Conservation (phyloP, 257 asterid genomes). For the Ilex aquifolium region DNA sequence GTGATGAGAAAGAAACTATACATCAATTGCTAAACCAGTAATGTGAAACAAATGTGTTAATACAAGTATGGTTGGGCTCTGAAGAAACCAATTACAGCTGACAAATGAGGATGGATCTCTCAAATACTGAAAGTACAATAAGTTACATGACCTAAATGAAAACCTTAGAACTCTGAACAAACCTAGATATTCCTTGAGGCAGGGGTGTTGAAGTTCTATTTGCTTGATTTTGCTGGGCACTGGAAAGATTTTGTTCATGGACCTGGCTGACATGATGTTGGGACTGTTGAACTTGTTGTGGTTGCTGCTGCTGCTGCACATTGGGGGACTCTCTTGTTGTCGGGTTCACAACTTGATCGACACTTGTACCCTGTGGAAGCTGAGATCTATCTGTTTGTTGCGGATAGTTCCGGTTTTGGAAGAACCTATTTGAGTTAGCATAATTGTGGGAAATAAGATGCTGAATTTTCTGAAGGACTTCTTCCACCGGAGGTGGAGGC, state of each 20-base stretch:
- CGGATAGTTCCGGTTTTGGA: constrained; percentile 59
- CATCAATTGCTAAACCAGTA: too few species aligned
- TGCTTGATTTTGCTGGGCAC: constrained; percentile 62
- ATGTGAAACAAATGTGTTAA: too few species aligned
- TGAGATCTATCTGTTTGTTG: constrained; percentile 65
- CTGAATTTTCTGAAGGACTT: constrained; percentile 92
- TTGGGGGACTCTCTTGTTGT: constrained; percentile 35
- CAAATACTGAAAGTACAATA: constrained; percentile 49
- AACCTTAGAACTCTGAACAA: constrained; percentile 82
- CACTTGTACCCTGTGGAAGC: constrained; percentile 41
- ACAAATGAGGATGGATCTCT: constrained; percentile 23
- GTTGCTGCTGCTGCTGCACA: constrained; percentile 33
- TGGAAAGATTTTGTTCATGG: constrained; percentile 50
- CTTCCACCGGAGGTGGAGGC: constrained; percentile 92
- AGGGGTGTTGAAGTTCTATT: constrained; percentile 61
- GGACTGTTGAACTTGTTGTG: constrained; percentile 45
- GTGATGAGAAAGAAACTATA: too few species aligned
- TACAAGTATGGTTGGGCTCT: constrained; percentile 3
- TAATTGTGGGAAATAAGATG: constrained; percentile 55
- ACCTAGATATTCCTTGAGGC: constrained; percentile 99
- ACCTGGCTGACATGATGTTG: constrained; percentile 50
- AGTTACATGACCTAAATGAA: constrained; percentile 59
- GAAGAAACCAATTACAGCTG: constrained; percentile 48
- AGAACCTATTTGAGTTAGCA: constrained; percentile 59
- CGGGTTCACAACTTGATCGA: constrained; percentile 38